Percentiles rank a stretch among this genome's conserved stretches.
phyloP scores from a whole-genome alignment of 1,139 yeast species.

The Chernovozyma aurita region DNA sequence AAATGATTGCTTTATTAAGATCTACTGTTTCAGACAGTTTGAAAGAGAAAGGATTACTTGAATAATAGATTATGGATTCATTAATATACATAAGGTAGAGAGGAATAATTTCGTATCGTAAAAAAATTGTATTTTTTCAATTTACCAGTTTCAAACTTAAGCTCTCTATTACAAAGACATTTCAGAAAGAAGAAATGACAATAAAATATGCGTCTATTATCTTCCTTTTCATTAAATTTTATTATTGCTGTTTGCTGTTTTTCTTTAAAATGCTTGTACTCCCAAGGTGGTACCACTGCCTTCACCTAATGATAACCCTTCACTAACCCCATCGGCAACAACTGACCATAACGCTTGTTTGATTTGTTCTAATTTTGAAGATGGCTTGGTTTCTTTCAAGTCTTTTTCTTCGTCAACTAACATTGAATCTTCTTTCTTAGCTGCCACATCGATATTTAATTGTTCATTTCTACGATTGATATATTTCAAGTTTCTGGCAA shows the following conservation, averaged over 20 bases:
- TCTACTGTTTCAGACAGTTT: slow-evolving; percentile 46
- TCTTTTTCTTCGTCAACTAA: slow-evolving; percentile 42
- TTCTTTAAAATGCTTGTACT: slow-evolving; percentile 46
- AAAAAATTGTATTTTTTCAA: no score
- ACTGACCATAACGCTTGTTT: slow-evolving; percentile 69
- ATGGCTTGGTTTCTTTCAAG: slow-evolving; percentile 16
- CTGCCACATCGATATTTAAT: slow-evolving; percentile 44
- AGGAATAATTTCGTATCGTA: neutral
- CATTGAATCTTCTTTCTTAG: slow-evolving; percentile 43
- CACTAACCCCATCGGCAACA: slow-evolving; percentile 46
- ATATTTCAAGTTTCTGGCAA: slow-evolving; percentile 75
- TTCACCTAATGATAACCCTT: slow-evolving; percentile 40
- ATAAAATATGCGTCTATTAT: no score
- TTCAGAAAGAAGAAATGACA: no score
- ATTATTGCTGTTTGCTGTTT: no score
- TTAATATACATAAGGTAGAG: neutral
- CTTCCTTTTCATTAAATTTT: no score
- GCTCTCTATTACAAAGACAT: no score
- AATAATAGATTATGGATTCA: slow-evolving; percentile 3
- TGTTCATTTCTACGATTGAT: slow-evolving; percentile 50
- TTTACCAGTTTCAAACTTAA: no score
- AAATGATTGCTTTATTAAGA: slow-evolving; percentile 66
- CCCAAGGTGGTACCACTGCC: slow-evolving; percentile 82
- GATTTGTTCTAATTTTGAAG: slow-evolving; percentile 41
- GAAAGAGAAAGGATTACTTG: slow-evolving; percentile 22